These are phyloP conservation scores for Plasmodium inui DNA, from an alignment of 169 alveolate genomes.

Conservation along the genomic window DNA sequence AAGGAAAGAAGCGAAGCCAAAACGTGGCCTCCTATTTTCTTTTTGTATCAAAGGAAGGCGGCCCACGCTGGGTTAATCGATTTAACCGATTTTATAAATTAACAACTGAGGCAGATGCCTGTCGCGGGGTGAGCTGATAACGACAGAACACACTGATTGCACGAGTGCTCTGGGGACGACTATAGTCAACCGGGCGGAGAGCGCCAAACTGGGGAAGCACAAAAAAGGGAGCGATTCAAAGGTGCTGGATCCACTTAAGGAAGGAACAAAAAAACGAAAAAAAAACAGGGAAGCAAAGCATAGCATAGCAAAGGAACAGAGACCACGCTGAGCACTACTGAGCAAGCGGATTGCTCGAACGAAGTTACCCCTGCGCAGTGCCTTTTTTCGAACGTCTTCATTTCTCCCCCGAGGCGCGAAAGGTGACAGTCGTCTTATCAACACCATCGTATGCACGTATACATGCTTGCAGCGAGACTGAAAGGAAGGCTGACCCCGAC, in stretches of 20 bases:
- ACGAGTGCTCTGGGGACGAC: not conserved
- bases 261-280: not conserved
- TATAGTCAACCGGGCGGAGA: not conserved
- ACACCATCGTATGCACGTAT: not conserved
- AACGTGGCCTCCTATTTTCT: not conserved
- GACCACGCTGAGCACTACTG: not conserved
- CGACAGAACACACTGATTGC: not conserved
- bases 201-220: not conserved
- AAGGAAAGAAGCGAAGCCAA: not conserved
- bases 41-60: not conserved
- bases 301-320: not conserved
- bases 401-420: not conserved
- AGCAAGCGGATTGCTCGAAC: not conserved
- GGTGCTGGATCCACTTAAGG: not conserved
- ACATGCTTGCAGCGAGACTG: not conserved
- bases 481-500: not conserved
- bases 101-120: not conserved
- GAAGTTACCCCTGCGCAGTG: not conserved
- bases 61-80: not conserved
- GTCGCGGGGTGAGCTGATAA: not conserved
- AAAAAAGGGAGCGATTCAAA: not conserved
- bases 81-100: not conserved
- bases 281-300: not conserved
- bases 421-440: not conserved
- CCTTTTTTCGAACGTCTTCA: not conserved